Evolutionary conservation across 768 basidiomycete genomes (phyloP).

Genomic region (Boletus subcaerulescens): DNA sequence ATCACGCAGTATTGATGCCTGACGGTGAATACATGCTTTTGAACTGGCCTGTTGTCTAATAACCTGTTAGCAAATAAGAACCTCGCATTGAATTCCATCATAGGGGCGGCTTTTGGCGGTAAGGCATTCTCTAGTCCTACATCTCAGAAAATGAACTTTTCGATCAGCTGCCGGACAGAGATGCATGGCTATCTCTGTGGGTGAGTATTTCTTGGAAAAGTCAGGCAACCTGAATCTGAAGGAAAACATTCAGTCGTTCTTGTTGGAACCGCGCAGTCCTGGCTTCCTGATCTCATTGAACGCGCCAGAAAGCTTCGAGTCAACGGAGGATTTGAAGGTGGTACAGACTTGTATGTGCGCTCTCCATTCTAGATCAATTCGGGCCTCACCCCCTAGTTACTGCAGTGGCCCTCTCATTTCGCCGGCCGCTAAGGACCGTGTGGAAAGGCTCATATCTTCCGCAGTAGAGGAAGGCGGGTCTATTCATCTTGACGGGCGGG

Average conservation of each 20-base stretch:
- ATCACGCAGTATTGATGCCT: conserved; percentile 90
- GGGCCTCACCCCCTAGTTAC: background rate
- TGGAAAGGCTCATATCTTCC: conserved; percentile 70
- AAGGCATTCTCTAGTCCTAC: conserved; percentile 23
- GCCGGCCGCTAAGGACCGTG: conserved; percentile 74
- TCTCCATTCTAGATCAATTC: background rate
- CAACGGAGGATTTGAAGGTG: conserved; percentile 86
- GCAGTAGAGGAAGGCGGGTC: conserved; percentile 78
- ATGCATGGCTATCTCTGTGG: conserved; percentile 95
- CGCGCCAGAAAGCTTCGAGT: conserved; percentile 78
- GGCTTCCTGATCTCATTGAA: conserved; percentile 85
- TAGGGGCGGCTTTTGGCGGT: conserved; percentile 94
- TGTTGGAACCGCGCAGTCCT: conserved; percentile 74
- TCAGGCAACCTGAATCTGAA: background rate
- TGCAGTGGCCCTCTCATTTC: conserved; percentile 77
- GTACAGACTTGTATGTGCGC: conserved; percentile 66
- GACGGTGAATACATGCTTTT: conserved; percentile 57
- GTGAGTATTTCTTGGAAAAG: conserved; percentile 38
- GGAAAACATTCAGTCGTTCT: conserved; percentile 51
- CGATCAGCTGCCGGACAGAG: conserved; percentile 85
- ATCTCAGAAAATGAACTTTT: conserved; percentile 21
- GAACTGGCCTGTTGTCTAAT: conserved; percentile 2
- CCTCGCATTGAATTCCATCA: conserved; percentile 83
- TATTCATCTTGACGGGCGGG: conserved; percentile 84
- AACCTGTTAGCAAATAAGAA: conserved; percentile 76